Conservation (phyloP, 169 alveolate genomes). For the Eimeria maxima region DNA sequence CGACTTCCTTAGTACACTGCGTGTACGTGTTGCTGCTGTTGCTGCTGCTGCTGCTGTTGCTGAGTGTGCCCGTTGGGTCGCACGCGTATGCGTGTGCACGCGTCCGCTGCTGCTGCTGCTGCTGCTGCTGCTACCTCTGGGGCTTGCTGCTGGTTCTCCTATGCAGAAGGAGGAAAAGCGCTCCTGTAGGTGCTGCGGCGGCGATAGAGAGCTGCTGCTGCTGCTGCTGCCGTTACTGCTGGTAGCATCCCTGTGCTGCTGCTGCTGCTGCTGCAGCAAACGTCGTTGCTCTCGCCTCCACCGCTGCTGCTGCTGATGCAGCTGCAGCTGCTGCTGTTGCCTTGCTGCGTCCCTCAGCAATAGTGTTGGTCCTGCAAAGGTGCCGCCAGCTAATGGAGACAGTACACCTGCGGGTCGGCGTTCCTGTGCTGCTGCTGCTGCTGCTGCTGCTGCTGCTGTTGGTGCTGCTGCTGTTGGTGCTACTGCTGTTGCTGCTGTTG, state of each 20-base stretch:
- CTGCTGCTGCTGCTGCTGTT: no score
- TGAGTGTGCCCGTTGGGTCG: not conserved
- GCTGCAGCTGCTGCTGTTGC: not conserved
- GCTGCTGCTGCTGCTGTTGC: no score
- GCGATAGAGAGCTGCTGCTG: no score
- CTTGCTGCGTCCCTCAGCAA: not conserved
- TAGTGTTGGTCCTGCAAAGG: not conserved
- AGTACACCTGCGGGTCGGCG: not conserved
- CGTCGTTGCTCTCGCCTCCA: not conserved
- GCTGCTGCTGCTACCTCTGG: not conserved
- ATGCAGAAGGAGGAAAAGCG: not conserved
- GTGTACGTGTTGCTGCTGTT: no score
- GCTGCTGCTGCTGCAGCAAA: not conserved
- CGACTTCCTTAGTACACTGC: no score
- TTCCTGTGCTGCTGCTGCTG: not conserved
- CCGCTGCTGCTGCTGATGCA: no score
- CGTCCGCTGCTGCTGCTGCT: not conserved
- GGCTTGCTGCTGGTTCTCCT: not conserved
- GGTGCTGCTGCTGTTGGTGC: no score
- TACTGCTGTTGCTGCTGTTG: no score
- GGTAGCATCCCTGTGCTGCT: no score
- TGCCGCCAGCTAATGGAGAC: constrained; percentile 14
- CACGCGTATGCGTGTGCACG: not conserved
- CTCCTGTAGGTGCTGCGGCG: not conserved
- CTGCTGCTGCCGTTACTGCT: not conserved